These are phyloP conservation scores for Borealophlyctis nickersoniae DNA, from an alignment of 192 early-diverging fungal genomes.

Conservation along the genomic window DNA sequence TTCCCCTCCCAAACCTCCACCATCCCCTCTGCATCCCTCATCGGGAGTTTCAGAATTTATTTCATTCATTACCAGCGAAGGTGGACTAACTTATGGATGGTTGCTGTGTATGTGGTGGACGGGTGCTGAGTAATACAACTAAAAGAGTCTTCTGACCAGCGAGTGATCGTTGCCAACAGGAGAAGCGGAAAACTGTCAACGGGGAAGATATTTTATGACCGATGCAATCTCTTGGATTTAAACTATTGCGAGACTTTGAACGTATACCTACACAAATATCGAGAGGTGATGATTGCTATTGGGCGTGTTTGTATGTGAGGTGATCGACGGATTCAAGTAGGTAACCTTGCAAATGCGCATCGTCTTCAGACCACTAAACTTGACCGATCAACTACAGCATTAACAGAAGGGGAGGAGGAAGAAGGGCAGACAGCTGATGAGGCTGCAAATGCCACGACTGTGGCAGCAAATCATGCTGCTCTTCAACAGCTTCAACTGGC, in stretches of 20 bases:
- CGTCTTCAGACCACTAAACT: neutral
- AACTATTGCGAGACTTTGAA: constrained; percentile 90
- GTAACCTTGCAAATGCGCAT: constrained; percentile 1
- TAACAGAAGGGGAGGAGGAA: neutral
- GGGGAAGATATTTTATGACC: constrained; percentile 99
- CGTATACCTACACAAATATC: constrained; percentile 83
- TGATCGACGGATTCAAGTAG: constrained; percentile 5
- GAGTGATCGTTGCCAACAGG: constrained; percentile 86
- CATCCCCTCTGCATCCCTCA: too few relatives aligned
- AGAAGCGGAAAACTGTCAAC: constrained; percentile 97
- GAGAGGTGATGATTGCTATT: too few relatives aligned
- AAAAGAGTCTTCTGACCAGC: too few relatives aligned
- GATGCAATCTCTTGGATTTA: constrained; percentile 95
- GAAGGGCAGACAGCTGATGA: neutral
- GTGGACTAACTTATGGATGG: constrained; percentile 32
- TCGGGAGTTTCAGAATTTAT: too few relatives aligned
- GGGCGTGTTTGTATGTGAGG: neutral
- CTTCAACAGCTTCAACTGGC: constrained; percentile 2
- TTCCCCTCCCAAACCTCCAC: too few relatives aligned
- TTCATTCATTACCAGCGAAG: constrained; percentile 95
- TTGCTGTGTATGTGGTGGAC: neutral
- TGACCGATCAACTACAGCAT: neutral
- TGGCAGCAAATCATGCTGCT: constrained; percentile 2
- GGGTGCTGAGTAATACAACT: neutral
- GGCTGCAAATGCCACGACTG: neutral